A percentile compares a stretch with the other conserved stretches of the same genome.
Evolutionary conservation across 495 filamentous ascomycete species (phyloP).

Genomic region (Tuber brumale): DNA sequence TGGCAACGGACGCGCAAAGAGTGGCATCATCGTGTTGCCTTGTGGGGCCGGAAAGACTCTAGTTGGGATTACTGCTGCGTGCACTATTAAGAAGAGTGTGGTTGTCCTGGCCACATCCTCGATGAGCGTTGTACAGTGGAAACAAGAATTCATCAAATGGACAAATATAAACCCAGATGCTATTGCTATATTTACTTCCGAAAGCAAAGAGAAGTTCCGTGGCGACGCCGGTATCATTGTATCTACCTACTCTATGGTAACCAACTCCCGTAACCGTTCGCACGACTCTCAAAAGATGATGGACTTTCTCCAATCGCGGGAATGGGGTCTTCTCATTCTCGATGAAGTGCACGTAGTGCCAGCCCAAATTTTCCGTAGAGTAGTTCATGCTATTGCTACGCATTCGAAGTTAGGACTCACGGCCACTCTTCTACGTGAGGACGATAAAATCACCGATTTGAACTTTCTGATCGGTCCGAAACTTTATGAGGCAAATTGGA

Average conservation of each 20-base stretch:
- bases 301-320: conserved; percentile 82
- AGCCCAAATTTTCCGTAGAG: conserved; percentile 88
- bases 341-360: conserved; percentile 99
- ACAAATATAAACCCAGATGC: conserved; percentile 92
- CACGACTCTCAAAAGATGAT: conserved; percentile 96
- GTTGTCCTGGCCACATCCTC: conserved; percentile 94
- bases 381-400: conserved; percentile 82
- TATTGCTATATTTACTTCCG: conserved; percentile 90
- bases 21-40: conserved; percentile 93
- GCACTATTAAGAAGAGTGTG: conserved; percentile 92
- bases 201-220: conserved; percentile 83
- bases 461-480: conserved; percentile 98
- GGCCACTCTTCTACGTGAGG: conserved; percentile 87
- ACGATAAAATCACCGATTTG: conserved; percentile 95
- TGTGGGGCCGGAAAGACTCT: conserved; percentile 97
- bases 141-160: conserved; percentile 93
- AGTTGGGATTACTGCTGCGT: conserved; percentile 93
- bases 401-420: conserved; percentile 97
- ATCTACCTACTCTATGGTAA: conserved; percentile 97
- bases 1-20: conserved; percentile 91
- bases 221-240: conserved; percentile 91
- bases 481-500: conserved; percentile 98
- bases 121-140: conserved; percentile 97
- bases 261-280: conserved; percentile 74
- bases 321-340: conserved; percentile 97